Percentiles rank a stretch among this genome's conserved stretches.
Evolutionary conservation across 31 red algal genomes (phyloP).

Genomic region (Porphyra umbilicalis): DNA sequence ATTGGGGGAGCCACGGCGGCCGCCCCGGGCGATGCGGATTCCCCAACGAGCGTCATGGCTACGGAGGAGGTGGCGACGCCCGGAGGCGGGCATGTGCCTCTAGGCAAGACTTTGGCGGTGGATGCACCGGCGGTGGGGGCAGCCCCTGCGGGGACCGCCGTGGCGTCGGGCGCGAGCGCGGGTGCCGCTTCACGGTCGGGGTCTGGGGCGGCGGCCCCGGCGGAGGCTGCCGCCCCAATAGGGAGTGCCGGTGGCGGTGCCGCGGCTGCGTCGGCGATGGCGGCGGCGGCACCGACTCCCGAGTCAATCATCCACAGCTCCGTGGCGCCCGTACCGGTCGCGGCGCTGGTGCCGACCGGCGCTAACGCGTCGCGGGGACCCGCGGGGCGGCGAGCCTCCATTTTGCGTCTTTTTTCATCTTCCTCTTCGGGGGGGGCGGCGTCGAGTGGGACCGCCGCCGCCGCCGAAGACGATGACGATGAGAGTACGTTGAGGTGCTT

Average conservation of each 20-base stretch:
- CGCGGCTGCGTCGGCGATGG: too few species aligned
- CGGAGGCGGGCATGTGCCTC: background rate
- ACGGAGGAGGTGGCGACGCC: background rate
- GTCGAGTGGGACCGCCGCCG: background rate
- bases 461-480: background rate
- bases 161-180: background rate
- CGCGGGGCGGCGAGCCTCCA: background rate
- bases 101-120: background rate
- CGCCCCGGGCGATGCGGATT: background rate
- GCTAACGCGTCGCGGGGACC: background rate
- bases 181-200: background rate
- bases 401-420: background rate
- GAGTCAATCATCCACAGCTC: background rate
- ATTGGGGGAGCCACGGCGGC: background rate
- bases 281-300: background rate
- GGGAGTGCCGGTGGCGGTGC: background rate
- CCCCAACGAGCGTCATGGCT: background rate
- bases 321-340: background rate
- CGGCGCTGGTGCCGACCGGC: background rate
- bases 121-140: background rate
- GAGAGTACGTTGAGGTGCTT: background rate
- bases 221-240: background rate
- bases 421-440: background rate
- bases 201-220: background rate
- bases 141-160: background rate